These are phyloP conservation scores for Dipteronia sinensis DNA, from an alignment of 345 rosid species.

Conservation along the genomic window DNA sequence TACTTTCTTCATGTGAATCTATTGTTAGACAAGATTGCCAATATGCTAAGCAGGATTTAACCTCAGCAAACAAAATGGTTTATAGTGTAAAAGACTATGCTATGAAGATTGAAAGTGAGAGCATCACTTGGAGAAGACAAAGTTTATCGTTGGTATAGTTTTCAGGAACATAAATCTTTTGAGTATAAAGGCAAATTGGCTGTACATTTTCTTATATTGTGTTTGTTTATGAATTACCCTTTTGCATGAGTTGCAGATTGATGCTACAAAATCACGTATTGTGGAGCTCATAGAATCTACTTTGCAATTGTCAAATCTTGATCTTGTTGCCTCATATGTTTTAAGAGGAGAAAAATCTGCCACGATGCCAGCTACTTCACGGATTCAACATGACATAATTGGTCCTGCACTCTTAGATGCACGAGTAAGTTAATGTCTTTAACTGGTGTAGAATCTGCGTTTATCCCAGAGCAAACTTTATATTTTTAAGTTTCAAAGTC, in stretches of 20 bases:
- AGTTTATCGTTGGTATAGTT: conserved; percentile 63
- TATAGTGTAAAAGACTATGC: conserved; percentile 55
- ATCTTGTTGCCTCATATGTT: conserved; percentile 61
- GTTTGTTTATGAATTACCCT: conserved; percentile 25
- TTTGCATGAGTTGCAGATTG: conserved; percentile 59
- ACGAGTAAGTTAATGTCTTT: conserved; percentile 51
- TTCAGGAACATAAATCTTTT: conserved; percentile 15
- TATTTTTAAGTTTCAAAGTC: neutral
- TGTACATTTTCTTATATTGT: conserved; percentile 11
- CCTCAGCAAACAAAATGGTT: conserved; percentile 52
- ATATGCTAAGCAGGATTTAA: conserved; percentile 67
- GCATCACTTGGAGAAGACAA: conserved; percentile 76
- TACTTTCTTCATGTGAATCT: conserved; percentile 71
- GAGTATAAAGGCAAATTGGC: conserved; percentile 22
- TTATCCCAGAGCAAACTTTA: neutral
- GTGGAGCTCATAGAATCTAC: conserved; percentile 78
- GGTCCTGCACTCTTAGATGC: conserved; percentile 77
- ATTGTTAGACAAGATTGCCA: conserved; percentile 54
- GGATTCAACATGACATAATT: conserved; percentile 69
- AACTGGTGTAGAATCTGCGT: conserved; percentile 7
- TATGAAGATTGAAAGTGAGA: conserved; percentile 71
- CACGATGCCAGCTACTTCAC: conserved; percentile 52
- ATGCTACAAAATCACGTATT: conserved; percentile 60
- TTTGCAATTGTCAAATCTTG: conserved; percentile 74
- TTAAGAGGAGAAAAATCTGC: conserved; percentile 62